Base-by-base conservation (phyloP, 1,139 yeast genomes). In the Candida smagusa region DNA sequence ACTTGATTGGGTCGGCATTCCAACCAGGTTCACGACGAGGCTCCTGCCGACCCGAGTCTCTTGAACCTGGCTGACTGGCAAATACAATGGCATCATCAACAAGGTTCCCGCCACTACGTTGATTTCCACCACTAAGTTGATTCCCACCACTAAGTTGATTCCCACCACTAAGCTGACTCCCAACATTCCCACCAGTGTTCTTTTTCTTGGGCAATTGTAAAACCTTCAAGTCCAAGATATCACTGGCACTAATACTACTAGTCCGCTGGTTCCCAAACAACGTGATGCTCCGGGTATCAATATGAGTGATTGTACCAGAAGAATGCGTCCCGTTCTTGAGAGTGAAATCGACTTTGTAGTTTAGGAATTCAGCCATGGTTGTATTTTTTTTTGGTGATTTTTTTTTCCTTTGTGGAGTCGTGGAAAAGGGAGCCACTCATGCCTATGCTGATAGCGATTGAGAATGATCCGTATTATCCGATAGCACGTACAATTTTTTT, bases 341-440 rank as follows among this genome's bases (percentile, higher is more conserved):
- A 28, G 56, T 56, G 28, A 81, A 50, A 45, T 70, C 72, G 12
- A 81, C 81, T 36, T 71, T 71, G 52, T 74, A 80, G 37, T 81
- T 79, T 36, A 73, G 56, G 47, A 79, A 78, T 46, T 78, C 81
- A 12, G 51, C 37, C 54, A 50, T 52, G 36, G 37, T 27, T 16
- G 9, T 21, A 4, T 19, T 16, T 30, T 11, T 16, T 16, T 16
- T 16, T 16, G 19, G 19, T 16, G 19, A 16, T 16, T 16, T 16
- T 16, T 16, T 16, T 16, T 16, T 16, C 5, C 19, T 16, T 16
- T 16, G 19, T 16, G 19, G 19, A 16, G 19, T 4, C 19, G 19
- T 16, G 19, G 19, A 16, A 16, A 16, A 16, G 3, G 19, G 19
- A 16, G 19, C 19, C 19, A 16, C 19, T 16, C 3, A 16, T 16